Percentiles rank a stretch among this genome's conserved stretches.
phyloP scores from a whole-genome alignment of 345 rosid species.

The Erodium maritimum region DNA sequence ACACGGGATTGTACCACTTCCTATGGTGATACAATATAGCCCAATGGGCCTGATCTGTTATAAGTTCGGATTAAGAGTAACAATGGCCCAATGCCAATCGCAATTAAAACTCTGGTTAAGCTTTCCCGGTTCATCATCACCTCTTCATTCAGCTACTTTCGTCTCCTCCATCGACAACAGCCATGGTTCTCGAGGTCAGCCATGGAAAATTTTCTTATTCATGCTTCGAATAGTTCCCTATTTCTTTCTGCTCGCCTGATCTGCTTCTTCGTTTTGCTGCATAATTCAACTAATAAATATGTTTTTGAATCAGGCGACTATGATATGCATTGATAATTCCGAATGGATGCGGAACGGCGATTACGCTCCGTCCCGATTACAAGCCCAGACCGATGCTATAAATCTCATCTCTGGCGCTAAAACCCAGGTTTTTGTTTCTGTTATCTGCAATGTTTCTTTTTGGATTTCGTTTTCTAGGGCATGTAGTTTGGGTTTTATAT shows the following conservation, averaged over 20 bases:
- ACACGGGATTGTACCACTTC: no score
- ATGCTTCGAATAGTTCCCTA: neutral
- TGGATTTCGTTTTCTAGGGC: neutral
- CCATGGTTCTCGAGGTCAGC: slow-evolving; percentile 40
- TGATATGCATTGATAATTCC: slow-evolving; percentile 64
- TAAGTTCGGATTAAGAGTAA: no score
- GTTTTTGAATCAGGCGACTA: slow-evolving; percentile 41
- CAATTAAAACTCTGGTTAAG: no score
- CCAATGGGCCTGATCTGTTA: no score
- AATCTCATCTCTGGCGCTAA: slow-evolving; percentile 61
- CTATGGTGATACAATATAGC: no score
- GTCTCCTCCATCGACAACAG: neutral
- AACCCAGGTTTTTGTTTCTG: slow-evolving; percentile 31
- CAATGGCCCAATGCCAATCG: no score
- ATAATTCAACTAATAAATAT: no score
- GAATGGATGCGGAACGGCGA: slow-evolving; percentile 82
- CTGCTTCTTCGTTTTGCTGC: neutral
- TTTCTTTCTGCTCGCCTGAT: neutral
- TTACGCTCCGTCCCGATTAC: slow-evolving; percentile 46
- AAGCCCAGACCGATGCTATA: slow-evolving; percentile 56
- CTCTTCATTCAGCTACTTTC: neutral
- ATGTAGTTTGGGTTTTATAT: neutral
- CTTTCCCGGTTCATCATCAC: neutral
- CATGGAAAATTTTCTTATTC: no score
- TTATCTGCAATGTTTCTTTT: neutral